These are phyloP conservation scores for Lactarius psammicola DNA, from an alignment of 768 basidiomycete species.

Conservation along the genomic window DNA sequence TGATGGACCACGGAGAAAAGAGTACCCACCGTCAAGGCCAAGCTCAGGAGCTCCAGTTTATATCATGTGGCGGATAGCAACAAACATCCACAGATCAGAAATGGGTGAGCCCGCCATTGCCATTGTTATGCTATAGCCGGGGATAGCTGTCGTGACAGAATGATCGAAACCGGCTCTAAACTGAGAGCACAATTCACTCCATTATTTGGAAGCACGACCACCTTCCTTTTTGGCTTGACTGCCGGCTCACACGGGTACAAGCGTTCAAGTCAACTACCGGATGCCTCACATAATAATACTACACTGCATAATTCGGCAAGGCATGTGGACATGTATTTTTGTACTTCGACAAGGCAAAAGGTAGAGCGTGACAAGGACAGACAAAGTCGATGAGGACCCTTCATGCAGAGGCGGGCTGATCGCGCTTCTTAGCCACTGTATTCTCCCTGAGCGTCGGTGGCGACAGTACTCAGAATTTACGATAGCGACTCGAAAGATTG, in stretches of 20 bases:
- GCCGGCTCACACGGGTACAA: not conserved
- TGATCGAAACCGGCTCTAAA: slow-evolving; percentile 13
- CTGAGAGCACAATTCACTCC: not conserved
- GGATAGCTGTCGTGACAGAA: slow-evolving; percentile 9
- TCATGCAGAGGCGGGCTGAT: slow-evolving; percentile 53
- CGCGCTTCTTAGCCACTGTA: slow-evolving; percentile 83
- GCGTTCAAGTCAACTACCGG: not conserved
- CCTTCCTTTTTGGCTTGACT: not conserved
- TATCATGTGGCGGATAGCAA: slow-evolving; percentile 19
- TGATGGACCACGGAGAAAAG: slow-evolving; percentile 19
- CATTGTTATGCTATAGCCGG: slow-evolving; percentile 25
- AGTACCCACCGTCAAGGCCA: slow-evolving; percentile 1
- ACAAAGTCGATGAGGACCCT: slow-evolving; percentile 32
- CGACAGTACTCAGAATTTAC: not conserved
- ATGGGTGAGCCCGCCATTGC: slow-evolving; percentile 10
- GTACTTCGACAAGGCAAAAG: slow-evolving; percentile 29
- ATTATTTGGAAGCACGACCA: not conserved
- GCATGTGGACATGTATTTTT: slow-evolving; percentile 37
- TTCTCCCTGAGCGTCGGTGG: slow-evolving; percentile 62
- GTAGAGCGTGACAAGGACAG: slow-evolving; percentile 22
- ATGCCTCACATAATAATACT: slow-evolving; percentile 9
- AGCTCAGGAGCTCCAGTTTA: slow-evolving; percentile 18
- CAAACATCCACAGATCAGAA: slow-evolving; percentile 17
- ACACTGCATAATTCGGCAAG: slow-evolving; percentile 20
- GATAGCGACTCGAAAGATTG: not conserved